Percentiles rank a stretch among this genome's conserved stretches.
Conservation (phyloP, 768 basidiomycete species). For the button mushroom (Agaricus bisporus) region DNA sequence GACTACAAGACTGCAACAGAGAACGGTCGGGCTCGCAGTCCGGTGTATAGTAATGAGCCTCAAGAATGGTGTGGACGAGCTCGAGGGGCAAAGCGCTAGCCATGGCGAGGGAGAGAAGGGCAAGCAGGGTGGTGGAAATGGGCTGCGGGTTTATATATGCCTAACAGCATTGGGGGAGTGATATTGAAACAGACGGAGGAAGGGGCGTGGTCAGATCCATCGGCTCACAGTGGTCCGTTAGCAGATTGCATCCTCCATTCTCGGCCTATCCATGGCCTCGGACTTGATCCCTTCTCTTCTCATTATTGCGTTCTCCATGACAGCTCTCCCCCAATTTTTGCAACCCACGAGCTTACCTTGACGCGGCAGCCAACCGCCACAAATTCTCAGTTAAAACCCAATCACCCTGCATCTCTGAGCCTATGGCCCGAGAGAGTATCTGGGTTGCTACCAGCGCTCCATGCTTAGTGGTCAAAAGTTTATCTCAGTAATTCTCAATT, state of each 20-base stretch:
- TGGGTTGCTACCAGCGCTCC: no score
- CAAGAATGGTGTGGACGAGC: slow-evolving; percentile 56
- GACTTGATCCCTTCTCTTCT: slow-evolving; percentile 5
- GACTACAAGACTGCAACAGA: slow-evolving; percentile 47
- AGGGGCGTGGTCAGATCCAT: slow-evolving; percentile 10
- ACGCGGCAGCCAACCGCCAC: slow-evolving; percentile 9
- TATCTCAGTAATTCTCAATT: not conserved
- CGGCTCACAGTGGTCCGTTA: not conserved
- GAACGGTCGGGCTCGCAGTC: slow-evolving; percentile 29
- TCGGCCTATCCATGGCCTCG: slow-evolving; percentile 5
- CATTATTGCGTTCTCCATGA: not conserved
- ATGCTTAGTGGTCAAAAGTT: not conserved
- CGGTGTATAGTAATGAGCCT: slow-evolving; percentile 36
- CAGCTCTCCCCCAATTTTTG: slow-evolving; percentile 1
- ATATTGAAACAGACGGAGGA: slow-evolving; percentile 4
- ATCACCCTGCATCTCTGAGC: slow-evolving; percentile 5
- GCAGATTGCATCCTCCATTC: slow-evolving; percentile 2
- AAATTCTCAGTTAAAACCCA: slow-evolving; percentile 8
- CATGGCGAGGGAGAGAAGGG: slow-evolving; percentile 14
- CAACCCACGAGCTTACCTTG: slow-evolving; percentile 7
- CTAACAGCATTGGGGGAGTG: not conserved
- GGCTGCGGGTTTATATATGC: slow-evolving; percentile 6
- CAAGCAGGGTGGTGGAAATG: slow-evolving; percentile 11
- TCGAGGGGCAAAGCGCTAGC: slow-evolving; percentile 48
- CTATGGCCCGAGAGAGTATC: no score